Percentiles rank a stretch among this genome's conserved stretches.
Conservation (phyloP, 1,284 basidiomycete species). For the Heterobasidion irregulare region DNA sequence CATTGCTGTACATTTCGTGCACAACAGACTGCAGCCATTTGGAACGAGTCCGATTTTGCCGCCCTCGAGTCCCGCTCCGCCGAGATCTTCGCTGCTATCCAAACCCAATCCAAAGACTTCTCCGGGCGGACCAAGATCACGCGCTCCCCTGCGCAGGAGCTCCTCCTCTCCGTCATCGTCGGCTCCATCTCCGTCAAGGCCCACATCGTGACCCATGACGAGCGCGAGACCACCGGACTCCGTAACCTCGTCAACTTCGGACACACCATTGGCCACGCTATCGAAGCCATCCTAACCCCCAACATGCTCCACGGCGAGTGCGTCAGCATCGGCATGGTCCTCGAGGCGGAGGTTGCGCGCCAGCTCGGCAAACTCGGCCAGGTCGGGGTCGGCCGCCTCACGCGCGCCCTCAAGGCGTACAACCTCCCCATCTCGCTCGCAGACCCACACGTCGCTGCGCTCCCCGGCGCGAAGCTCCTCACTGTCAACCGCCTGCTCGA, state of each 20-base stretch:
- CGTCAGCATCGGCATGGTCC: constrained; percentile 87
- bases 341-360: constrained; percentile 90
- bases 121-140: constrained; percentile 60
- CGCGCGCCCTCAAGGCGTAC: constrained; percentile 79
- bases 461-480: constrained; percentile 66
- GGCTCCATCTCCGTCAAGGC: constrained; percentile 90
- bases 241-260: constrained; percentile 98
- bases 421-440: constrained; percentile 77
- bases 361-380: constrained; percentile 80
- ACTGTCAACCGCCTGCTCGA: constrained; percentile 83
- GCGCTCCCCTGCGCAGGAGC: constrained; percentile 68
- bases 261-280: constrained; percentile 93
- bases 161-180: constrained; percentile 73
- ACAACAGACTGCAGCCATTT: constrained; percentile 86
- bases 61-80: constrained; percentile 78
- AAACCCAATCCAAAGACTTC: constrained; percentile 54
- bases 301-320: constrained; percentile 92
- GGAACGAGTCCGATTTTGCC: constrained; percentile 84
- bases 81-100: constrained; percentile 80
- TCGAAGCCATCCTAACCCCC: constrained; percentile 90
- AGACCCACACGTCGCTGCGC: constrained; percentile 67
- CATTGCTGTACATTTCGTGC: not conserved
- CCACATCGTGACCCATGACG: constrained; percentile 92
- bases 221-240: constrained; percentile 85
- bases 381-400: constrained; percentile 83